Evolutionary conservation across 2,329 filamentous ascomycete genomes (phyloP), one percentile per base, ranked within the genome.

Genomic region (Paracorniculantispora psalliotae): DNA sequence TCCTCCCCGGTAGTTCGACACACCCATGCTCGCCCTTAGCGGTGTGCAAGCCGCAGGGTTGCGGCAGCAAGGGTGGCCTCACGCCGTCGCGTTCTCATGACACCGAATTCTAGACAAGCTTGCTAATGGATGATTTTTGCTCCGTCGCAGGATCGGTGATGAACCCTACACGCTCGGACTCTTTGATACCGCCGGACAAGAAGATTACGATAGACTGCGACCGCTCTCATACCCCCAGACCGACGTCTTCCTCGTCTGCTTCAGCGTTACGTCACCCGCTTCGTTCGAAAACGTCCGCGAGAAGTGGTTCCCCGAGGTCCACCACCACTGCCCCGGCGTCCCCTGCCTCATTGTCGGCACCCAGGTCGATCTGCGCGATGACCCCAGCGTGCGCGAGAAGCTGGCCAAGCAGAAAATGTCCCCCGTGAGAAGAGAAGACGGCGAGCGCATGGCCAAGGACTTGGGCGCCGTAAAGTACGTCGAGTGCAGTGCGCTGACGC

Each of bases 231-330:
- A 99, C 74, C 94, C 94, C 1, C 94, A 97, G 79, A 97, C 94
- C 68, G 94, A 97, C 71, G 94, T 97, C 65, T 97, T 99, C 80
- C 88, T 99, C 61, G 92, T 99, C 68, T 99, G 94, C 81, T 99
- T 97, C 77, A 96, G 92, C 72, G 92, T 99, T 71, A 97, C 92
- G 59, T 97, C 93, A 48, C 94, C 93, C 43, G 92, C 94, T 43
- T 97, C 92, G 8, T 99, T 99, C 75, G 94, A 99, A 75, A 99
- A 99, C 88, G 94, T 97, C 54, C 88, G 92, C 69, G 93, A 97
- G 81, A 97, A 97, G 77, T 97, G 92, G 93, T 96, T 97, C 69
- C 94, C 94, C 48, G 94, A 99, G 77, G 94, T 99, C 46, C 92
- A 96, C 74, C 94, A 99, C 77, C 94, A 99, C 78, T 99, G 94